phyloP scores from a whole-genome alignment of 805 yeast species.

The Candida broadrunensis region DNA sequence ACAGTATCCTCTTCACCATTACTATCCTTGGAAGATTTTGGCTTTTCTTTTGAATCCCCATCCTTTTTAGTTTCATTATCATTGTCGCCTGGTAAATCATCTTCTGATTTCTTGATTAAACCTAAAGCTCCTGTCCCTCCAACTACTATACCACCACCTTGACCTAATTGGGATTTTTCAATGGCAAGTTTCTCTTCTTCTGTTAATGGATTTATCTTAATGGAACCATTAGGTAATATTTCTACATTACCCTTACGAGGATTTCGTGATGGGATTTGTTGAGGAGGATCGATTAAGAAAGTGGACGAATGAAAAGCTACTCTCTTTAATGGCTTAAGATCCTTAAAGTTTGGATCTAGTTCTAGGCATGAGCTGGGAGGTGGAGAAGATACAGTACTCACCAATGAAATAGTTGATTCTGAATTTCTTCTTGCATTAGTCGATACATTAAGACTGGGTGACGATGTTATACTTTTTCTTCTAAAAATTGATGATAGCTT shows the following conservation, averaged over 20 bases:
- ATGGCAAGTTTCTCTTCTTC: constrained; percentile 48
- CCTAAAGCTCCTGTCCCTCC: constrained; percentile 74
- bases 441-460: background rate
- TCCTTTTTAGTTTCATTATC: constrained; percentile 15
- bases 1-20: constrained; percentile 15
- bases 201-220: constrained; percentile 52
- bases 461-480: constrained; percentile 16
- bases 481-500: constrained; percentile 28
- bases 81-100: background rate
- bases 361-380: constrained; percentile 5
- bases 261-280: constrained; percentile 83
- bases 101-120: constrained; percentile 21
- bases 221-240: constrained; percentile 50
- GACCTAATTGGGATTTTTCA: constrained; percentile 36
- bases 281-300: constrained; percentile 57
- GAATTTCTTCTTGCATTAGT: background rate
- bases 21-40: background rate
- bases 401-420: constrained; percentile 3
- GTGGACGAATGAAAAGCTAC: constrained; percentile 43
- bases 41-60: constrained; percentile 7
- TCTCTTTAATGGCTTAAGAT: constrained; percentile 35
- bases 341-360: constrained; percentile 22
- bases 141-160: constrained; percentile 69
- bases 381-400: constrained; percentile 2
- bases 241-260: constrained; percentile 79